Conservation (phyloP, 2,329 filamentous ascomycete genomes). For the Incumbomyces delicatus region DNA sequence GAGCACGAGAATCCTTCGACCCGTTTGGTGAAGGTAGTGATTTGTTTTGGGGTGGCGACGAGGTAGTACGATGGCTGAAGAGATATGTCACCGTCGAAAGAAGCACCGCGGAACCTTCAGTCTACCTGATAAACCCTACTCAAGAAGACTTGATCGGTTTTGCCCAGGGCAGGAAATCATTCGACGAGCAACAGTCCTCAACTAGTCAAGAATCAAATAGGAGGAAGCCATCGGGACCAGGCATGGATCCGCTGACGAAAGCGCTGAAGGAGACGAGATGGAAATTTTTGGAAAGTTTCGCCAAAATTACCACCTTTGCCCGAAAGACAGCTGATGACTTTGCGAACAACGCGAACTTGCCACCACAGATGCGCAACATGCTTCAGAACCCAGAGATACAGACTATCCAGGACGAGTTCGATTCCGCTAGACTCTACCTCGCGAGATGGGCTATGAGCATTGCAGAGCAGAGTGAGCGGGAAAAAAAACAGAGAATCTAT, state of each 20-base stretch:
- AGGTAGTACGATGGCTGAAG: slow-evolving; percentile 83
- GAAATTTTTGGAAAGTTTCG: slow-evolving; percentile 94
- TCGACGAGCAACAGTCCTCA: slow-evolving; percentile 27
- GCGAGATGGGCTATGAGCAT: slow-evolving; percentile 98
- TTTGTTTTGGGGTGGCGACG: slow-evolving; percentile 96
- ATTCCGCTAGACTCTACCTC: slow-evolving; percentile 87
- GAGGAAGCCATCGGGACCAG: slow-evolving; percentile 44
- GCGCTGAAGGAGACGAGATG: slow-evolving; percentile 90
- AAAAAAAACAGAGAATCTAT: slow-evolving; percentile 79
- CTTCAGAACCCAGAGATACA: slow-evolving; percentile 90
- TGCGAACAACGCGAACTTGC: slow-evolving; percentile 80
- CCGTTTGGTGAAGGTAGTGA: slow-evolving; percentile 76
- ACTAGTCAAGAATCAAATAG: slow-evolving; percentile 21
- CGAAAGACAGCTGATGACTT: slow-evolving; percentile 84
- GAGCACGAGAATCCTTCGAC: slow-evolving; percentile 75
- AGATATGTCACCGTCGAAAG: slow-evolving; percentile 75
- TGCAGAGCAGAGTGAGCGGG: slow-evolving; percentile 87
- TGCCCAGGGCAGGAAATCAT: slow-evolving; percentile 47
- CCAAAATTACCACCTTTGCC: slow-evolving; percentile 94
- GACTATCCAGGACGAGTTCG: slow-evolving; percentile 91
- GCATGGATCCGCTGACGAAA: slow-evolving; percentile 86
- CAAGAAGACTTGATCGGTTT: slow-evolving; percentile 78
- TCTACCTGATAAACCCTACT: slow-evolving; percentile 81
- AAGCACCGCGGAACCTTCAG: slow-evolving; percentile 75
- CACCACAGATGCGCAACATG: slow-evolving; percentile 74